Evolutionary conservation across 2,329 filamentous ascomycete genomes (phyloP).

Genomic region (Ustulina deusta): DNA sequence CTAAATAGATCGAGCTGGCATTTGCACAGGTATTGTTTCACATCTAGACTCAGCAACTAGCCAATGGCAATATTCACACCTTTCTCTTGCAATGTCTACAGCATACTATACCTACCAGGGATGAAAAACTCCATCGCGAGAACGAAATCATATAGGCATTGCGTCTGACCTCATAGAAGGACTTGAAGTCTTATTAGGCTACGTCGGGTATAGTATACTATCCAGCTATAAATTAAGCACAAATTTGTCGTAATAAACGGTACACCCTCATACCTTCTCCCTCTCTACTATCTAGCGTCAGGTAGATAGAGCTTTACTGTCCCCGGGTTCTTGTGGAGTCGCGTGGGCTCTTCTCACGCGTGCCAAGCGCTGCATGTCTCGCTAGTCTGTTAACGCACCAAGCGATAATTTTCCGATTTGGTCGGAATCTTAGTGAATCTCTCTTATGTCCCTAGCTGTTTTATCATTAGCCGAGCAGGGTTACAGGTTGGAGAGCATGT

Average conservation of each 20-base stretch:
- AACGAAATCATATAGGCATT: background rate
- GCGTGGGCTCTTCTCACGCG: conserved; percentile 12
- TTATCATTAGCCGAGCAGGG: conserved; percentile 39
- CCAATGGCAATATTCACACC: background rate
- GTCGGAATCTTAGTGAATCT: conserved; percentile 29
- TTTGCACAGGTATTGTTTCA: background rate
- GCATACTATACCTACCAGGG: background rate
- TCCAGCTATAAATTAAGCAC: conserved; percentile 1
- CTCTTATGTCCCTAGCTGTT: conserved; percentile 21
- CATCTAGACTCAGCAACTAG: conserved; percentile 14
- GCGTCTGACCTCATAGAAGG: background rate
- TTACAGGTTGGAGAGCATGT: conserved; percentile 23
- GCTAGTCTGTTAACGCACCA: conserved; percentile 35
- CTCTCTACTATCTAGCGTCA: background rate
- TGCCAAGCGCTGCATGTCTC: conserved; percentile 38
- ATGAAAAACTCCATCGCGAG: background rate
- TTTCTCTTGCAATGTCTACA: conserved; percentile 1
- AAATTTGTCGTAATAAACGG: conserved; percentile 4
- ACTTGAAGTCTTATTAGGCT: conserved; percentile 13
- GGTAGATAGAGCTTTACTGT: conserved; percentile 2
- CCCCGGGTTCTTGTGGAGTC: conserved; percentile 25
- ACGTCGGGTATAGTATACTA: background rate
- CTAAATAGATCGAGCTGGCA: conserved; percentile 9
- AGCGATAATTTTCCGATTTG: conserved; percentile 40
- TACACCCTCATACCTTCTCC: background rate